phyloP scores from a whole-genome alignment of 305 asterid genomes.

The Fraxinus nigra region DNA sequence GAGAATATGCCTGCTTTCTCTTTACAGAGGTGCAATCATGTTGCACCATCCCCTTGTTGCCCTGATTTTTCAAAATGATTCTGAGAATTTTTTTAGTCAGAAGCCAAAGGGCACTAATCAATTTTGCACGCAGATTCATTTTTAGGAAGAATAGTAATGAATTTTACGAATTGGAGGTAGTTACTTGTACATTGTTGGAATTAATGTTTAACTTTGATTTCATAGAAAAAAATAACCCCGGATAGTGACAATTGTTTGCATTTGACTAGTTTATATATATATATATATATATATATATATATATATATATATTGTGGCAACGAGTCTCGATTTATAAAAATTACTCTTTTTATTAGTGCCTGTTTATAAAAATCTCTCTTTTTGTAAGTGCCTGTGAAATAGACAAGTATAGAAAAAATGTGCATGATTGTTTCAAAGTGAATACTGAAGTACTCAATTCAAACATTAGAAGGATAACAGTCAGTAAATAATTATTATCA shows the following conservation, averaged over 20 bases:
- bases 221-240: no score
- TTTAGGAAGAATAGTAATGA: no score
- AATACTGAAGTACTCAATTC: no score
- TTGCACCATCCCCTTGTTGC: slow-evolving; percentile 30
- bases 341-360: background rate
- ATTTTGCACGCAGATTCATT: background rate
- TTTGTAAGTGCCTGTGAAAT: background rate
- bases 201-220: background rate
- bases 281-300: background rate
- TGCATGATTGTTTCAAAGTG: no score
- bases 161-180: background rate
- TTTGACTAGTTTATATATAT: no score
- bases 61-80: slow-evolving; percentile 16
- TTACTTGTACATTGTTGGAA: no score
- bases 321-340: background rate
- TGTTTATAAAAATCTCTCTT: no score
- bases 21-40: slow-evolving; percentile 22
- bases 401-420: background rate
- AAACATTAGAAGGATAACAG: no score
- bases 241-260: background rate
- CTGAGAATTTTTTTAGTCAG: slow-evolving; percentile 24
- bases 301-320: background rate
- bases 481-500: no score
- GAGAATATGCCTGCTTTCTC: slow-evolving; percentile 9
- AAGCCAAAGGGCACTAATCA: slow-evolving; percentile 15